Evolutionary conservation across 371 early-diverging fungal genomes (phyloP), one percentile per base, ranked within the genome.

Genomic region (Syncephalastrum contaminatum): DNA sequence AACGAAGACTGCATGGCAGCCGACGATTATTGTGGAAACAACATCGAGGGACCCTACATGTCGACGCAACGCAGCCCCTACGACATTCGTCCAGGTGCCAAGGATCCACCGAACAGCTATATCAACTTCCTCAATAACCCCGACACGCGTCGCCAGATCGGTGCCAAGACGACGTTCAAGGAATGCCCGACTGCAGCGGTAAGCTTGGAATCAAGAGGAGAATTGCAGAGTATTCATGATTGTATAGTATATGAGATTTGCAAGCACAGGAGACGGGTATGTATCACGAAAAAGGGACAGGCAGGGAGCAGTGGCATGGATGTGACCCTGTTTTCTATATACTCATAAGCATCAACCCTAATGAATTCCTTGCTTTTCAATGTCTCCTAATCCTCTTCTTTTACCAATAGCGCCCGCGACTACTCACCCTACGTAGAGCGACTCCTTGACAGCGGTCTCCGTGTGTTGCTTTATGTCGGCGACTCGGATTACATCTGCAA

Each of bases 391-490:
- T 5, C 36, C 36, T 10, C 36, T 30, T 12, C 10, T 30, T 10
- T 10, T 30, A 30, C 36, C 0, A 10, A 22, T 25, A 62, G 63
- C 22, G 42, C 56, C 13, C 58, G 59, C 13, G 49, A 44, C 20
- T 61, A 92, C 12, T 87, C 92, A 6, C 59, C 59, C 12, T 27
- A 43, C 15, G 51, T 66, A 3, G 43, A 48, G 0, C 75, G 76
- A 19, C 63, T 94, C 24, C 81, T 95, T 41, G 88, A 87, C 46
- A 77, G 75, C 49, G 91, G 91, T n/a, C 77, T 93, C 56, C 75
- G 82, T 19, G 83, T 94, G 8, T 67, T 95, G 53, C 62, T 95
- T 21, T 95, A 93, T 64, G 88, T 90, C 53, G 94, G 96, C 24
- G 90, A 87, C 59, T 83, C 83, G 0, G 89, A 88, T 64, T 88